These are phyloP conservation scores for Trichosporon sp. DNA, from an alignment of 1,284 basidiomycete species.

Conservation along the genomic window DNA sequence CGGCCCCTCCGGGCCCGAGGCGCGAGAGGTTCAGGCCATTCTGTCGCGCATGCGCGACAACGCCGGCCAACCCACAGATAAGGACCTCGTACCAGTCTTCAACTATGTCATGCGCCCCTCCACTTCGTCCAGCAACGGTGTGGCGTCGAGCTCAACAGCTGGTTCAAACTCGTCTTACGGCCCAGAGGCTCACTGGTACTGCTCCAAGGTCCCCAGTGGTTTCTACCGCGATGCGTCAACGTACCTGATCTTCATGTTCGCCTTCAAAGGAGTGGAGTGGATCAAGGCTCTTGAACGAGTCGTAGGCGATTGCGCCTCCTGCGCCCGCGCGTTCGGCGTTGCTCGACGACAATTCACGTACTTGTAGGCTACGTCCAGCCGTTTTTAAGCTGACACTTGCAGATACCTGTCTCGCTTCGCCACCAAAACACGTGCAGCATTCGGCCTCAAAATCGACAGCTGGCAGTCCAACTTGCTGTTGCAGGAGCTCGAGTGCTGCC, in stretches of 20 bases:
- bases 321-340: slow-evolving; percentile 67
- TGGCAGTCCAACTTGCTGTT: slow-evolving; percentile 63
- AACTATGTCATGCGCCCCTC: slow-evolving; percentile 59
- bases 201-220: slow-evolving; percentile 34
- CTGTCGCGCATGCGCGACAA: slow-evolving; percentile 36
- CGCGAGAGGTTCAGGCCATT: slow-evolving; percentile 43
- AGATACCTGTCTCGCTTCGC: slow-evolving; percentile 56
- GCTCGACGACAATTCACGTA: slow-evolving; percentile 66
- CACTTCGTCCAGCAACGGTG: not conserved
- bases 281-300: slow-evolving; percentile 63
- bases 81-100: slow-evolving; percentile 63
- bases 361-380: slow-evolving; percentile 63
- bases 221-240: slow-evolving; percentile 62
- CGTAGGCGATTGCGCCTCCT: slow-evolving; percentile 66
- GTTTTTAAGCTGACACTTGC: slow-evolving; percentile 1
- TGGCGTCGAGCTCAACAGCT: slow-evolving; percentile 27
- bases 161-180: not conserved
- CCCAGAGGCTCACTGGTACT: slow-evolving; percentile 47
- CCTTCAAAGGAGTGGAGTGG: slow-evolving; percentile 68
- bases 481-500: slow-evolving; percentile 29
- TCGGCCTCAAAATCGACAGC: slow-evolving; percentile 67
- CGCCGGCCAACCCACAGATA: slow-evolving; percentile 55
- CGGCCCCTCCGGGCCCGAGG: slow-evolving; percentile 9
- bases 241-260: slow-evolving; percentile 76
- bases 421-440: slow-evolving; percentile 58